Evolutionary conservation across 1,284 basidiomycete species (phyloP).

Genomic region (Ceratorhiza oryzae-sativae): DNA sequence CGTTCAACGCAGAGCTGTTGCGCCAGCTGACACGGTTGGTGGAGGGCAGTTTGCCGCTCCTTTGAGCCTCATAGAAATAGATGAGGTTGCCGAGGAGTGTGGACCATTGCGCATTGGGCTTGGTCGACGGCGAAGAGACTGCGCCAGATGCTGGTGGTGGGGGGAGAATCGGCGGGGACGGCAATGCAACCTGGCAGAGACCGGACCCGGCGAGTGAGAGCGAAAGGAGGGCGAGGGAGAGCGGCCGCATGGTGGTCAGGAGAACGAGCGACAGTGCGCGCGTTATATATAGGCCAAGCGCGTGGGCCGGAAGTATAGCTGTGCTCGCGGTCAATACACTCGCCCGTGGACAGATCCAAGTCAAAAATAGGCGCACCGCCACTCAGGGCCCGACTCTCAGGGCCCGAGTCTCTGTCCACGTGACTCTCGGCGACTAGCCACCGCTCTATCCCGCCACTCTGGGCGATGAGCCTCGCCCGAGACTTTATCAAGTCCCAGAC

Average conservation of each 20-base stretch:
- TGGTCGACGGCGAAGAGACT: conserved; percentile 55
- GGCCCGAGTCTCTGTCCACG: neutral
- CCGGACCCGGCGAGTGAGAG: neutral
- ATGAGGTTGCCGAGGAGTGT: conserved; percentile 79
- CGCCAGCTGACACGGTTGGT: conserved; percentile 85
- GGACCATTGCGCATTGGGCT: conserved; percentile 80
- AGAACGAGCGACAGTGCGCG: too few species aligned
- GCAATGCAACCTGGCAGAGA: conserved; percentile 65
- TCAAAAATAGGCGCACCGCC: conserved; percentile 19
- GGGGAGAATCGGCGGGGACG: conserved; percentile 66
- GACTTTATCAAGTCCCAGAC: neutral
- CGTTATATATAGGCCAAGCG: conserved; percentile 9
- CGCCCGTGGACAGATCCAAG: neutral
- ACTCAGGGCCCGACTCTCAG: conserved; percentile 22
- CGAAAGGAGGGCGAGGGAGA: conserved; percentile 11
- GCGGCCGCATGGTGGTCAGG: conserved; percentile 23
- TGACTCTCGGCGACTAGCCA: conserved; percentile 8
- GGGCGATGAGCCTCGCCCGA: conserved; percentile 1
- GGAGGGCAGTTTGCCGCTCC: conserved; percentile 75
- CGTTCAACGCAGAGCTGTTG: conserved; percentile 77
- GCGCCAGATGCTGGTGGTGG: conserved; percentile 68
- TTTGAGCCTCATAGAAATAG: conserved; percentile 91
- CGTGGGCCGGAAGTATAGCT: conserved; percentile 4
- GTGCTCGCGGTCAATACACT: neutral
- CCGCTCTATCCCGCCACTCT: conserved; percentile 14